Percentiles rank a stretch among this genome's conserved stretches.
phyloP scores from a whole-genome alignment of 139 green algal species.

The Parachlorella kessleri region DNA sequence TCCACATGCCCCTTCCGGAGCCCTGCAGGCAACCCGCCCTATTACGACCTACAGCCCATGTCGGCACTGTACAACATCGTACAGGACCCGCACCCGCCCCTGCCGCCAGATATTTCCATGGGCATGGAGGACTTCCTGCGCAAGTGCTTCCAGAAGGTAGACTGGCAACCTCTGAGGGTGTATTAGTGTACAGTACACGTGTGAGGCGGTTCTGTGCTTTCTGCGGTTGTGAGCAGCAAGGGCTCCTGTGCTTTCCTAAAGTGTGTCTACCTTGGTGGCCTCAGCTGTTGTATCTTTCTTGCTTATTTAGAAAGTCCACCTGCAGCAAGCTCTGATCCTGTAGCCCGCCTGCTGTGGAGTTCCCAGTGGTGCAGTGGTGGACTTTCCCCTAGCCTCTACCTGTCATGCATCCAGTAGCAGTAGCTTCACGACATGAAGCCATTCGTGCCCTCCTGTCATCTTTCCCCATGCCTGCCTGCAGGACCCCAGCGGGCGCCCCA shows the following conservation, averaged over 20 bases:
- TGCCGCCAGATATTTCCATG: conserved; percentile 78
- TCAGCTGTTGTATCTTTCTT: no score
- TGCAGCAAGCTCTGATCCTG: not conserved
- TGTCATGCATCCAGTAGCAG: no score
- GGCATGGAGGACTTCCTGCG: conserved; percentile 86
- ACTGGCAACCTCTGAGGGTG: no score
- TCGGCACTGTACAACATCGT: conserved; percentile 96
- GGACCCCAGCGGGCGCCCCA: conserved; percentile 79
- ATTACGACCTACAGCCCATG: conserved; percentile 95
- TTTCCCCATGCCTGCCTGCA: conserved; percentile 33
- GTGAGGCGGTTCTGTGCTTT: no score
- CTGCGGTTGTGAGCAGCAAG: no score
- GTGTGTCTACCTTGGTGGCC: no score
- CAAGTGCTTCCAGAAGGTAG: conserved; percentile 94
- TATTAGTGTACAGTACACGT: no score
- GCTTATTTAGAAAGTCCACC: not conserved
- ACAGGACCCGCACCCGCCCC: conserved; percentile 81
- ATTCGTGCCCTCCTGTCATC: not conserved
- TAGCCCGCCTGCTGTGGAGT: not conserved
- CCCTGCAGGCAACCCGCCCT: conserved; percentile 69
- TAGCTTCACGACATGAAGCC: no score
- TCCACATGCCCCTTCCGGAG: no score
- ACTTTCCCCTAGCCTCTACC: not conserved
- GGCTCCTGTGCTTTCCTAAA: no score
- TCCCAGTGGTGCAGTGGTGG: not conserved